These are phyloP conservation scores for Ceratobasidium sp. DNA, from an alignment of 1,284 basidiomycete genomes.

Conservation along the genomic window DNA sequence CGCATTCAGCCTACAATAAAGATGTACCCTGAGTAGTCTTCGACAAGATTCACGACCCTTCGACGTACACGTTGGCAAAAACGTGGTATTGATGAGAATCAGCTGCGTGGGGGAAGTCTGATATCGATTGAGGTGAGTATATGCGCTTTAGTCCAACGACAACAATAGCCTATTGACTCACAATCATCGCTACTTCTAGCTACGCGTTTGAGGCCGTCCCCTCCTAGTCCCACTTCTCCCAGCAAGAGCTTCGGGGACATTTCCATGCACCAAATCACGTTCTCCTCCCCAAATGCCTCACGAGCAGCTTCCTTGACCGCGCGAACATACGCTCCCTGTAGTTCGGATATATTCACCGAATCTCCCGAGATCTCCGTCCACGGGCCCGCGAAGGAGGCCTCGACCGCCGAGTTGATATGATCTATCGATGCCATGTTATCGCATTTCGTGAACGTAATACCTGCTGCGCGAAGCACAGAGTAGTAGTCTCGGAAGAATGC, in stretches of 20 bases:
- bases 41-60: not conserved
- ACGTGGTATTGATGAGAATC: slow-evolving; percentile 48
- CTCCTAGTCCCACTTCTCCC: slow-evolving; percentile 41
- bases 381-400: slow-evolving; percentile 19
- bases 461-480: slow-evolving; percentile 31
- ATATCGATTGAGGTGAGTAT: no score
- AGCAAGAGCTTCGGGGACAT: slow-evolving; percentile 48
- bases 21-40: not conserved
- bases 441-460: slow-evolving; percentile 47
- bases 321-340: slow-evolving; percentile 42
- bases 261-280: slow-evolving; percentile 48
- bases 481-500: slow-evolving; percentile 48
- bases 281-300: slow-evolving; percentile 44
- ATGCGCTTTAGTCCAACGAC: no score
- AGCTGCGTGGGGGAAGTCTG: slow-evolving; percentile 47
- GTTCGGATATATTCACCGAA: slow-evolving; percentile 32
- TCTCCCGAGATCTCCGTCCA: slow-evolving; percentile 37
- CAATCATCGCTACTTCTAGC: slow-evolving; percentile 47
- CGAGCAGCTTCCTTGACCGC: slow-evolving; percentile 44
- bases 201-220: slow-evolving; percentile 20
- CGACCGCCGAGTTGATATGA: slow-evolving; percentile 44
- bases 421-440: slow-evolving; percentile 50
- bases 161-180: slow-evolving; percentile 20
- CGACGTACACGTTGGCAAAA: slow-evolving; percentile 43
- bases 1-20: slow-evolving; percentile 32